Evolutionary conservation across 2,329 filamentous ascomycete species (phyloP).

Genomic region (Talaromyces rugulosus): DNA sequence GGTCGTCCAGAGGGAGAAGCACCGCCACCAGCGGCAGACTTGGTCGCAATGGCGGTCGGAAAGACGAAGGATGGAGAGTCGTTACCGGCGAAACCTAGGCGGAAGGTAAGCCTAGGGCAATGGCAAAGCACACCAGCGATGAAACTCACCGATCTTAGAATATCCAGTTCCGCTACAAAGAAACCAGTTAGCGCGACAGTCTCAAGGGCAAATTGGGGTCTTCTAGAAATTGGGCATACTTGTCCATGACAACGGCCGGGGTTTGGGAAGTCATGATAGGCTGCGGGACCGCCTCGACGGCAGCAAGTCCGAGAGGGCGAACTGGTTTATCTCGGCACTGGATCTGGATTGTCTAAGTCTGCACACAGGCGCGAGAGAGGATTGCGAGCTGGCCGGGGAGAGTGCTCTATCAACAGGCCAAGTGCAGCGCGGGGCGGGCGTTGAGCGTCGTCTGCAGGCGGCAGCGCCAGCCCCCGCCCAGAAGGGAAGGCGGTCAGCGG

Average conservation of each 20-base stretch:
- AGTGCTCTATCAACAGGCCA: neutral
- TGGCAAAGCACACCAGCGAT: constrained; percentile 10
- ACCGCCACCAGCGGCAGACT: constrained; percentile 66
- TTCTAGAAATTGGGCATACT: constrained; percentile 61
- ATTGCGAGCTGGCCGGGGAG: neutral
- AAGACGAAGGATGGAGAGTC: constrained; percentile 99
- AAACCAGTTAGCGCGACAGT: constrained; percentile 16
- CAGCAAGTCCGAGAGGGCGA: neutral
- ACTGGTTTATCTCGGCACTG: neutral
- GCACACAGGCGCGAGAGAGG: neutral
- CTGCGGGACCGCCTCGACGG: constrained; percentile 2
- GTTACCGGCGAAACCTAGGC: constrained; percentile 90
- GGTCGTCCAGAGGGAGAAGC: constrained; percentile 83
- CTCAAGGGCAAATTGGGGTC: constrained; percentile 16
- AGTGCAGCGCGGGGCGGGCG: neutral
- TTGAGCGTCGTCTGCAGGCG: neutral
- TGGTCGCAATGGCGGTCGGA: constrained; percentile 96
- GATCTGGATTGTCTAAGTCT: neutral
- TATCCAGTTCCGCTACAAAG: constrained; percentile 86
- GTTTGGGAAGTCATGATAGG: constrained; percentile 88
- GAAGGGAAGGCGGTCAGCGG: neutral
- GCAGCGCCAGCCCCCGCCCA: neutral
- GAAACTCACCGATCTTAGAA: constrained; percentile 84
- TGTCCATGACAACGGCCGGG: constrained; percentile 99
- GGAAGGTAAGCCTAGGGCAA: constrained; percentile 29